Evolutionary conservation across 2,329 filamentous ascomycete genomes (phyloP).

Genomic region (Ophiostoma sp.): DNA sequence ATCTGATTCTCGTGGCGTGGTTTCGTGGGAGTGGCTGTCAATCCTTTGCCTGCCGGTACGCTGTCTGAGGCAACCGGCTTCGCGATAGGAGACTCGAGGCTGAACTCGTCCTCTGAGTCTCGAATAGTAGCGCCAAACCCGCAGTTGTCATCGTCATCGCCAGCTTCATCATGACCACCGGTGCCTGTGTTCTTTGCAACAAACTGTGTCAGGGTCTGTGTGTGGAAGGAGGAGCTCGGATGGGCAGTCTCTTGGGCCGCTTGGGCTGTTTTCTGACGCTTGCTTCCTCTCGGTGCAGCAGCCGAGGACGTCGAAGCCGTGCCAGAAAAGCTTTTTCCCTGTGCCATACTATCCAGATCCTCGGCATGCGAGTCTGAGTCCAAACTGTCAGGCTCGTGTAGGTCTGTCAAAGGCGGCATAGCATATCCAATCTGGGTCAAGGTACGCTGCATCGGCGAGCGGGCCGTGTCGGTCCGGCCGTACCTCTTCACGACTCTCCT

Average conservation of each 20-base stretch:
- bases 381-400: conserved; percentile 20
- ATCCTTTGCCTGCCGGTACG: not conserved
- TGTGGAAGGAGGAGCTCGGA: conserved; percentile 26
- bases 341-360: conserved; percentile 23
- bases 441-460: conserved; percentile 32
- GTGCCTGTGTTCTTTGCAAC: conserved; percentile 24
- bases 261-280: not conserved
- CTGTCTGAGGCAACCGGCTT: not conserved
- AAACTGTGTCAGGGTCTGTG: conserved; percentile 36
- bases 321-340: not conserved
- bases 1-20: not conserved
- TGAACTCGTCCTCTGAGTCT: conserved; percentile 28
- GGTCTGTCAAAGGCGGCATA: conserved; percentile 6
- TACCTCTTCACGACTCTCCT: conserved; percentile 19
- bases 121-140: conserved; percentile 1
- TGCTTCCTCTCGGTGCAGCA: not conserved
- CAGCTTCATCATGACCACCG: conserved; percentile 22
- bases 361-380: not conserved
- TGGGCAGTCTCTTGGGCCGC: not conserved
- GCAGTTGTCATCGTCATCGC: conserved; percentile 23
- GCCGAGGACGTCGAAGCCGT: not conserved
- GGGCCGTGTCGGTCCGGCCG: not conserved
- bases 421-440: conserved; percentile 35
- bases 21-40: not conserved
- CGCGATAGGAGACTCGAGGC: not conserved